Evolutionary conservation across 2,329 filamentous ascomycete genomes (phyloP).

Genomic region (Scedosporium aurantiacum): DNA sequence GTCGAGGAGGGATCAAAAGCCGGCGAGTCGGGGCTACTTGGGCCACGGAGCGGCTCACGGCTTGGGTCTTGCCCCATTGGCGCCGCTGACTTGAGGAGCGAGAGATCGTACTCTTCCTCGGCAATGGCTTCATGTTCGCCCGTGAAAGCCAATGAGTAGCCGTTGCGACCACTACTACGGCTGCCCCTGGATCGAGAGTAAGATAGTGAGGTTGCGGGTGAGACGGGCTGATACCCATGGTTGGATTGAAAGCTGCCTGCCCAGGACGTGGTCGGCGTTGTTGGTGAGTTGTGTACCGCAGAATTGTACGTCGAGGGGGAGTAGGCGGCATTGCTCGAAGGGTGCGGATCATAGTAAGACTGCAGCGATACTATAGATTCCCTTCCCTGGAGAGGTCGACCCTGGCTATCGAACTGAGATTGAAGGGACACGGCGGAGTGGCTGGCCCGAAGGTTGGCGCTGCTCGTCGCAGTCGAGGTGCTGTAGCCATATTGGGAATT

Average conservation of each 20-base stretch:
- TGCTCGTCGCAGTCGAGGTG: not conserved
- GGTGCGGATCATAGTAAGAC: constrained; percentile 16
- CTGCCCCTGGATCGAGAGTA: constrained; percentile 15
- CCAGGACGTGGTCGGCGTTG: not conserved
- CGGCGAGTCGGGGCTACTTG: constrained; percentile 15
- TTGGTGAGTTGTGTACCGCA: not conserved
- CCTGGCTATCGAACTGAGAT: constrained; percentile 2
- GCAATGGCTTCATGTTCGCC: constrained; percentile 16
- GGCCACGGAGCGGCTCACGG: constrained; percentile 20
- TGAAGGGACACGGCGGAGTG: constrained; percentile 3
- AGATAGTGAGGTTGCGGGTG: constrained; percentile 1
- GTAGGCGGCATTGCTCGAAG: not conserved
- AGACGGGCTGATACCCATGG: not conserved
- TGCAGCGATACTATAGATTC: constrained; percentile 30
- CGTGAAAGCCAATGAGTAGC: not conserved
- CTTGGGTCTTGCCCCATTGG: constrained; percentile 25
- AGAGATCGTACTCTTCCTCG: constrained; percentile 32
- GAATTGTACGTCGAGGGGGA: not conserved
- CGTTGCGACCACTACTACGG: constrained; percentile 15
- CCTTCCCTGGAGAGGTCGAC: constrained; percentile 16
- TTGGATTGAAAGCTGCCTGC: not conserved
- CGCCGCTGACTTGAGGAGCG: constrained; percentile 29
- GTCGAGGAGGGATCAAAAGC: constrained; percentile 34
- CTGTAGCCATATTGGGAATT: not conserved
- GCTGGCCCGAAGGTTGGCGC: not conserved